Percentiles rank a stretch among this genome's conserved stretches.
These are phyloP conservation scores for Royoungia palumana DNA, from an alignment of 768 basidiomycete genomes.

Conservation along the genomic window DNA sequence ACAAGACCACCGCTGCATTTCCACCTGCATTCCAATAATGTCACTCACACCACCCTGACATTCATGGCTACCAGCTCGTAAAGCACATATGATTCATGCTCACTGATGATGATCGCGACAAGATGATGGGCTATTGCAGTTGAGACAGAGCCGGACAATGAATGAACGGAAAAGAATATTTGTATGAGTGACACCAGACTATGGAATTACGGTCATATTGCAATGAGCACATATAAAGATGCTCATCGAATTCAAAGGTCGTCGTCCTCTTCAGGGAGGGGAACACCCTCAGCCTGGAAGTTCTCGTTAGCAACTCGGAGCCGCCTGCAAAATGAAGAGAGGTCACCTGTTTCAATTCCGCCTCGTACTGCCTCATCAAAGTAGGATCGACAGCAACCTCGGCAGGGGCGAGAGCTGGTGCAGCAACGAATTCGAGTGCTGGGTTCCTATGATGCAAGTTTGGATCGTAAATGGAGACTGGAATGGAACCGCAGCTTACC, in stretches of 20 bases:
- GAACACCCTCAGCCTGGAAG: slow-evolving; percentile 77
- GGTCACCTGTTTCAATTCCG: slow-evolving; percentile 67
- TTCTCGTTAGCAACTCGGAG: slow-evolving; percentile 8
- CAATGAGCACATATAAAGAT: slow-evolving; percentile 15
- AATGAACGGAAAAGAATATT: slow-evolving; percentile 9
- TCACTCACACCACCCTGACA: slow-evolving; percentile 1
- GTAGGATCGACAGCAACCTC: slow-evolving; percentile 80
- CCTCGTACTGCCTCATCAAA: slow-evolving; percentile 77
- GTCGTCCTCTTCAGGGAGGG: slow-evolving; percentile 97
- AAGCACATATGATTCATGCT: slow-evolving; percentile 18
- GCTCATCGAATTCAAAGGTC: slow-evolving; percentile 52
- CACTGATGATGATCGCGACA: slow-evolving; percentile 23
- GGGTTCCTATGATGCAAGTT: slow-evolving; percentile 58
- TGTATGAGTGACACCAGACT: slow-evolving; percentile 22
- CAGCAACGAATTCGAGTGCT: slow-evolving; percentile 90
- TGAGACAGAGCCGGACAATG: slow-evolving; percentile 16
- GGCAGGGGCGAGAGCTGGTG: slow-evolving; percentile 91
- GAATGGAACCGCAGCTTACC: slow-evolving; percentile 48
- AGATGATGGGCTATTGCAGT: slow-evolving; percentile 24
- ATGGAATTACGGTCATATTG: slow-evolving; percentile 18
- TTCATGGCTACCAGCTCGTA: slow-evolving; percentile 1
- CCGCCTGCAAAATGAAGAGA: neutral
- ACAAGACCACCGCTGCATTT: neutral
- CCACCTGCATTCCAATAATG: neutral
- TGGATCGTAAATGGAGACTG: neutral